Evolutionary conservation across 2,329 filamentous ascomycete genomes (phyloP).

Genomic region (Plenodomus lindquistii): DNA sequence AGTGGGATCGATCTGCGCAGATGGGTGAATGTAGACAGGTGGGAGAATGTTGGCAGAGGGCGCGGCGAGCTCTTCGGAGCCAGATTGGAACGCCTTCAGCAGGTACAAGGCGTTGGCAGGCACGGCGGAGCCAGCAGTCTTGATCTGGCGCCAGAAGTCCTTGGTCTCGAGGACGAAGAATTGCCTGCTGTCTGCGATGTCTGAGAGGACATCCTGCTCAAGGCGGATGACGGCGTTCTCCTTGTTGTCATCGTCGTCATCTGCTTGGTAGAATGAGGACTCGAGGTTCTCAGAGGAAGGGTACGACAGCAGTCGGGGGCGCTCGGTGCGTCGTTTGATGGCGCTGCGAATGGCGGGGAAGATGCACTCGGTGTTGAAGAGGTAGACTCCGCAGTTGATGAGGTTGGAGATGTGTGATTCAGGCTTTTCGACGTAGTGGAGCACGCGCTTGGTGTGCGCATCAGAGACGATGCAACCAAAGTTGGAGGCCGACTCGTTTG

Average conservation of each 20-base stretch:
- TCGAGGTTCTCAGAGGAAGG: constrained; percentile 94
- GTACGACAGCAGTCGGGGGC: constrained; percentile 90
- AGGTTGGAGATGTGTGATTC: constrained; percentile 97
- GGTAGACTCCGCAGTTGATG: constrained; percentile 99
- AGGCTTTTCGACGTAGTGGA: constrained; percentile 99
- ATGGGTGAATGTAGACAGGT: constrained; percentile 93
- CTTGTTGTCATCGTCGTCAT: constrained; percentile 72
- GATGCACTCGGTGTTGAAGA: constrained; percentile 93
- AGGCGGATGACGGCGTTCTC: constrained; percentile 88
- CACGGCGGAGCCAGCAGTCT: constrained; percentile 95
- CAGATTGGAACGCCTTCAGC: constrained; percentile 85
- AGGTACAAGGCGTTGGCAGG: constrained; percentile 96
- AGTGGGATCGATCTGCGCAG: constrained; percentile 86
- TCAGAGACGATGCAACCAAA: constrained; percentile 98
- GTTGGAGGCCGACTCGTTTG: constrained; percentile 89
- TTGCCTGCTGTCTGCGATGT: constrained; percentile 94
- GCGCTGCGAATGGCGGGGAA: constrained; percentile 93
- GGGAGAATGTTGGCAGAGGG: constrained; percentile 86
- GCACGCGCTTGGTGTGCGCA: constrained; percentile 87
- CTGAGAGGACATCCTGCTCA: constrained; percentile 94
- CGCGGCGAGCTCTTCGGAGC: constrained; percentile 77
- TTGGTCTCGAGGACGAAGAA: constrained; percentile 99
- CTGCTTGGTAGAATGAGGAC: constrained; percentile 60
- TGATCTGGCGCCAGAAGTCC: constrained; percentile 99
- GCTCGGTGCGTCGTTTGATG: constrained; percentile 92